Evolutionary conservation across 495 filamentous ascomycete genomes (phyloP), one percentile per base, ranked within the genome.

Genomic region (Penicillium manginii): DNA sequence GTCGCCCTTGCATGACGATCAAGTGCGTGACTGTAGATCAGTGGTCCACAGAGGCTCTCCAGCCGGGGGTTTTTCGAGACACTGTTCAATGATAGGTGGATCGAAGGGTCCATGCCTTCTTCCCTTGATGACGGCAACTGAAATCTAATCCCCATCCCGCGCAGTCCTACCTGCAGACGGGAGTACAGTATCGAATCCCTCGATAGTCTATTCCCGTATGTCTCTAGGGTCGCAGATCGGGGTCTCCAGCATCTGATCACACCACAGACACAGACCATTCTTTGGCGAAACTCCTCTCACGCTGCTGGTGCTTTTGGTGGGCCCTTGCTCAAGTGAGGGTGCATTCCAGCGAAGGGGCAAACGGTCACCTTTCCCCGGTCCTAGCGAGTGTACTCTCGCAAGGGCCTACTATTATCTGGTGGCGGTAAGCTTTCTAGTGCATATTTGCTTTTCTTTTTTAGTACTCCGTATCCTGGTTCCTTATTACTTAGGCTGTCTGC

Each of bases 251-350:
- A 53, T 58, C 54, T 55, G 19, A 37, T 57, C 31, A 23, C 58
- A 23, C 23, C 31, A 49, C 48, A 39, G 37, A n/a, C 14, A 19
- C 14, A 12, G n/a, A n/a, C 48, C 48, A 50, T 50, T 50, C 48
- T 50, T 35, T 31, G 48, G 48, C 48, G 22, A 47, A 22, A 21
- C 45, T 47, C 45, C 45, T 47, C 45, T 47, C 45, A 11, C 18
- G 40, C 18, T 50, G 45, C 12, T 21, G 18, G 52, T 22, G 50
- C 9, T 18, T 8, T 29, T 19, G 31, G 22, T 22, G 43, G 43
- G 65, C 65, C 65, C 65, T 68, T 68, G 65, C 65, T 65, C 52
- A 62, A 46, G 65, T 54, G 51, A 65, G 65, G 65, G 65, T 60
- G 55, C 65, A 68, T 68, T 68, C 65, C 65, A 56, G n/a, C 45